Evolutionary conservation across 139 green algal genomes (phyloP), one percentile per base, ranked within the genome.

Genomic region (Chlamydomonas sphaeroides): DNA sequence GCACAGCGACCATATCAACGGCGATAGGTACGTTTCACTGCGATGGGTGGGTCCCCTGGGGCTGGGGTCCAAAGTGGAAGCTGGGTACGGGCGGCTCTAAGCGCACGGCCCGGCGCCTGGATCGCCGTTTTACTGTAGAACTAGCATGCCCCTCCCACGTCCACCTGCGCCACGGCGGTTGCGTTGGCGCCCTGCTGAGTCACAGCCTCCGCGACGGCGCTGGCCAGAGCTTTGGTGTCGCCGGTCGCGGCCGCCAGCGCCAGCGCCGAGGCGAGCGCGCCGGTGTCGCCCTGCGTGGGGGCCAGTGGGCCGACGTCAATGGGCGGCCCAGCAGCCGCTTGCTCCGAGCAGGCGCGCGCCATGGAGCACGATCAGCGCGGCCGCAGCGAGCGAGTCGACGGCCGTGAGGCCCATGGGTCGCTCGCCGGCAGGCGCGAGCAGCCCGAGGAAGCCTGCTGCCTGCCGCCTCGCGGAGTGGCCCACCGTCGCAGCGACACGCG

Each of bases 131-230:
- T n/a, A n/a, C n/a, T n/a, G n/a, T n/a, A n/a, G n/a, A n/a, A n/a
- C n/a, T n/a, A n/a, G n/a, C n/a, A n/a, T n/a, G n/a, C n/a, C n/a
- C n/a, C n/a, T n/a, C n/a, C n/a, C n/a, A n/a, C n/a, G n/a, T n/a
- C n/a, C n/a, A 80, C 74, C 74, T 80, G 74, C 41, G 68, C 80
- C 0, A 85, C 57, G 0, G 80, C 80, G 0, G 57, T 65, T 1
- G 80, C 80, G 69, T 80, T 80, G 41, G 80, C 80, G 10, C 80
- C 80, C 38, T 67, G 17, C 45, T 67, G 51, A 14, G 66, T 69
- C 4, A 85, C 80, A 23, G 80, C 80, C 69, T 80, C 57, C 26
- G 69, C 45, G 41, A 85, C 68, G 15, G 80, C 80, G 57, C 80
- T 59, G 6, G 80, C 80, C 23, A 57, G 25, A 6, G 80, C 61